phyloP scores from a whole-genome alignment of 1,139 yeast species.

The Taphrina sp. region DNA sequence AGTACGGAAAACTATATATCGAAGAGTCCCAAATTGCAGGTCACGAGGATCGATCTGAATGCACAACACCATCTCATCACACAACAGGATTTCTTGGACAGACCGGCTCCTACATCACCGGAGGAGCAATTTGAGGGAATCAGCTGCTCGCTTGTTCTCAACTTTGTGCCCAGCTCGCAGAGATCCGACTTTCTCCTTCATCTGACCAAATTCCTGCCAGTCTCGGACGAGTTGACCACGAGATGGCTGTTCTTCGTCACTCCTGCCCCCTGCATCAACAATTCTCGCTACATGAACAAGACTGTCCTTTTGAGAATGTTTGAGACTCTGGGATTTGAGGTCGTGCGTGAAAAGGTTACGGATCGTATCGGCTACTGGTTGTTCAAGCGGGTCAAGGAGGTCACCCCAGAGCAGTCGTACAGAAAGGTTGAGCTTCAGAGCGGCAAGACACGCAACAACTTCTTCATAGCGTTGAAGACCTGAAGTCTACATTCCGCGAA shows the following conservation, averaged over 20 bases:
- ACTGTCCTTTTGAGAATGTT: constrained; percentile 52
- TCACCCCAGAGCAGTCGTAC: constrained; percentile 14
- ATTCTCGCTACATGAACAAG: constrained; percentile 73
- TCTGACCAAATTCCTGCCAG: constrained; percentile 57
- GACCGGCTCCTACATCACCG: constrained; percentile 48
- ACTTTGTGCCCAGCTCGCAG: constrained; percentile 73
- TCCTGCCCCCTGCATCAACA: constrained; percentile 80
- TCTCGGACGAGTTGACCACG: constrained; percentile 31
- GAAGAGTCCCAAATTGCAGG: constrained; percentile 1
- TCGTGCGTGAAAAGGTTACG: constrained; percentile 56
- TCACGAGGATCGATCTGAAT: constrained; percentile 65
- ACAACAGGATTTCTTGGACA: constrained; percentile 79
- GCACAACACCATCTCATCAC: constrained; percentile 70
- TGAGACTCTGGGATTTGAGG: constrained; percentile 58
- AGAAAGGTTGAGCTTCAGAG: constrained; percentile 27
- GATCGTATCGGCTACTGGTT: constrained; percentile 78
- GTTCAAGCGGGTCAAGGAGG: constrained; percentile 47
- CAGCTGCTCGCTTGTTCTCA: constrained; percentile 81
- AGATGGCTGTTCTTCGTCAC: constrained; percentile 66
- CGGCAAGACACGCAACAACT: constrained; percentile 33
- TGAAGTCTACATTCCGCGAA: not conserved
- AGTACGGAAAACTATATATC: constrained; percentile 32
- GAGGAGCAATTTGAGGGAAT: constrained; percentile 57
- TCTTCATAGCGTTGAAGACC: constrained; percentile 22
- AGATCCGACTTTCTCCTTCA: constrained; percentile 76